Conservation (phyloP, 257 asterid genomes). For the Catharanthus roseus region DNA sequence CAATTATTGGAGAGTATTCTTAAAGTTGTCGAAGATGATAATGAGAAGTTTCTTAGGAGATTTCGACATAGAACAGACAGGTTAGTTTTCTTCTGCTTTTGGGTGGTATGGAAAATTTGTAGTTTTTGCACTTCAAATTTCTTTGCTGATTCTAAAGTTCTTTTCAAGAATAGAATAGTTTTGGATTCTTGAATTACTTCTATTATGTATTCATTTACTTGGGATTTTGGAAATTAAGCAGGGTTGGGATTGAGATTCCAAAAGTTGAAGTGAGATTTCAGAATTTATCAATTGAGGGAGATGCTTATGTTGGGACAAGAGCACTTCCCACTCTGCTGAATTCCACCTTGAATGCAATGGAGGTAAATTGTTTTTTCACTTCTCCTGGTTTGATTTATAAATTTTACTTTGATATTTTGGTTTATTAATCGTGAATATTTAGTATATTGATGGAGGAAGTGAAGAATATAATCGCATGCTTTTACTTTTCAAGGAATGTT, state of each 20-base stretch:
- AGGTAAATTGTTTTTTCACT: constrained; percentile 37
- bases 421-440: not conserved
- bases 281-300: constrained; percentile 68
- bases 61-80: constrained; percentile 71
- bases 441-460: not conserved
- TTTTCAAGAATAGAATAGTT: not conserved
- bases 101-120: not conserved
- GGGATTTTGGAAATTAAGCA: constrained; percentile 13
- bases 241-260: constrained; percentile 89
- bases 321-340: constrained; percentile 87
- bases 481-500: not conserved
- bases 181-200: not conserved
- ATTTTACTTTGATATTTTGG: not conserved
- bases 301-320: constrained; percentile 71
- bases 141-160: not conserved
- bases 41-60: constrained; percentile 53
- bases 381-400: not conserved
- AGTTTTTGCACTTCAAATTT: not conserved
- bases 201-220: not conserved
- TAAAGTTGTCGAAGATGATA: constrained; percentile 68
- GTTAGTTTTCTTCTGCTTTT: constrained; percentile 21
- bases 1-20: constrained; percentile 57
- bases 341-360: constrained; percentile 62
- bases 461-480: not conserved
- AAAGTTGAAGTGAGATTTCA: constrained; percentile 73